phyloP scores from a whole-genome alignment of 2,329 filamentous ascomycete species.

The Penicillium sp. region DNA sequence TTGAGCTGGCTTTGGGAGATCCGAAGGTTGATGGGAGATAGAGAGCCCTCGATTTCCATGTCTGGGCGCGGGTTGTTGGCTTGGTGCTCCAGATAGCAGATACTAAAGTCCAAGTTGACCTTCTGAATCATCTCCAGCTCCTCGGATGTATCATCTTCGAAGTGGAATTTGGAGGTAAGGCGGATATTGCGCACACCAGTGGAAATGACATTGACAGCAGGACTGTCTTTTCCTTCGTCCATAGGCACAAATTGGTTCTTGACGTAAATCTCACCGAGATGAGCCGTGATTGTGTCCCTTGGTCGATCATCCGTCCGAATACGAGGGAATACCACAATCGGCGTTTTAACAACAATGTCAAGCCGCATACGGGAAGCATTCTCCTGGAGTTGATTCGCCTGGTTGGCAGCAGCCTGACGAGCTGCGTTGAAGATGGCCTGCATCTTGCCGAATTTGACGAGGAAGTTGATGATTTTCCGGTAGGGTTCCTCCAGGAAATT shows the following conservation, averaged over 20 bases:
- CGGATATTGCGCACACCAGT: conserved; percentile 89
- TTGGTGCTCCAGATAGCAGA: conserved; percentile 86
- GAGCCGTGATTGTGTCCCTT: conserved; percentile 82
- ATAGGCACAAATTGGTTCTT: conserved; percentile 87
- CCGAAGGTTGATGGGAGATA: conserved; percentile 89
- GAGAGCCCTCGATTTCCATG: conserved; percentile 81
- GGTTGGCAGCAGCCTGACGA: conserved; percentile 85
- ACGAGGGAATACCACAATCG: conserved; percentile 91
- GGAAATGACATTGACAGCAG: conserved; percentile 82
- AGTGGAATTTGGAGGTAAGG: conserved; percentile 85
- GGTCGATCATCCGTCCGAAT: conserved; percentile 66
- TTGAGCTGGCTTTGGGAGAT: conserved; percentile 89
- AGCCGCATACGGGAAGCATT: conserved; percentile 88
- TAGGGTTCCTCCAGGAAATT: conserved; percentile 98
- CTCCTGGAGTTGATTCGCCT: conserved; percentile 89
- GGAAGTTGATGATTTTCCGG: conserved; percentile 94
- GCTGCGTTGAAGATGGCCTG: conserved; percentile 98
- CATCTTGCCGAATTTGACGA: conserved; percentile 99
- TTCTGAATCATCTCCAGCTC: conserved; percentile 96
- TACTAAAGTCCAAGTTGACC: conserved; percentile 87
- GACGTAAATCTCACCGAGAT: conserved; percentile 94
- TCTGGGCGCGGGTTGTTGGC: conserved; percentile 75
- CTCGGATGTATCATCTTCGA: conserved; percentile 66
- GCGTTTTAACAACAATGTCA: conserved; percentile 87
- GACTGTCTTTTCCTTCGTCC: conserved; percentile 68